A percentile compares a stretch with the other conserved stretches of the same genome.
Evolutionary conservation across 495 filamentous ascomycete genomes (phyloP).

Genomic region (Extremus antarcticus): DNA sequence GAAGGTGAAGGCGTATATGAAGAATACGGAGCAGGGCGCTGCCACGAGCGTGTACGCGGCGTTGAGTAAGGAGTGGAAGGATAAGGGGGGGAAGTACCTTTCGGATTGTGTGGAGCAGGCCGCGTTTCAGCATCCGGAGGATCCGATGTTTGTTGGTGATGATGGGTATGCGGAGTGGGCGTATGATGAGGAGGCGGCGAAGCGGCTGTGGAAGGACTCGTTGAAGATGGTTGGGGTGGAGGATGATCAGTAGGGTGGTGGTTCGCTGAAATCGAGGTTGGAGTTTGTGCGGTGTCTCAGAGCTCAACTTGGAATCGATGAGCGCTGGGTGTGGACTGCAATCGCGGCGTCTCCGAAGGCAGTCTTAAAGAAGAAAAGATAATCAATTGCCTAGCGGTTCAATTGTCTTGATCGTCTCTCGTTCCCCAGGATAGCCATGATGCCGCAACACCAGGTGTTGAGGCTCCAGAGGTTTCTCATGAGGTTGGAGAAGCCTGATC

Average conservation of each 20-base stretch:
- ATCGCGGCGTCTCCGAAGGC: too few species aligned
- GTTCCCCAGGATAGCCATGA: too few species aligned
- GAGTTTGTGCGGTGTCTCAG: too few species aligned
- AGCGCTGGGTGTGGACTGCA: too few species aligned
- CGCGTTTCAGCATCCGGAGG: constrained; percentile 1
- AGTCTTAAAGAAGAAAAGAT: too few species aligned
- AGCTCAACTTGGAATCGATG: too few species aligned
- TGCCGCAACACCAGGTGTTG: too few species aligned
- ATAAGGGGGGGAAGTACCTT: constrained; percentile 24
- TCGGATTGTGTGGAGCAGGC: constrained; percentile 25
- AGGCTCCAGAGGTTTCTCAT: too few species aligned
- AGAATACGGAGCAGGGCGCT: constrained; percentile 25
- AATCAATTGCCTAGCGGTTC: too few species aligned
- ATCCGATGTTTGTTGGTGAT: constrained; percentile 4
- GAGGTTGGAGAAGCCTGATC: too few species aligned
- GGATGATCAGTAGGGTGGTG: constrained; percentile 6
- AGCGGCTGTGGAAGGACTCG: constrained; percentile 36
- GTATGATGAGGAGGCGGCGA: constrained; percentile 32
- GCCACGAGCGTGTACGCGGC: constrained; percentile 26
- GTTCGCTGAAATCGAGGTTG: neutral
- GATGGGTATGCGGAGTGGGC: constrained; percentile 31
- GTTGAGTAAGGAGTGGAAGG: constrained; percentile 19
- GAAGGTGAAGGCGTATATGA: constrained; percentile 8
- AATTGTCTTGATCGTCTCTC: too few species aligned
- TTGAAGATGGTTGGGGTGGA: constrained; percentile 30